Percentiles rank a stretch among this genome's conserved stretches.
These are phyloP conservation scores for Pichia norvegensis DNA, from an alignment of 1,139 yeast genomes.

Conservation along the genomic window DNA sequence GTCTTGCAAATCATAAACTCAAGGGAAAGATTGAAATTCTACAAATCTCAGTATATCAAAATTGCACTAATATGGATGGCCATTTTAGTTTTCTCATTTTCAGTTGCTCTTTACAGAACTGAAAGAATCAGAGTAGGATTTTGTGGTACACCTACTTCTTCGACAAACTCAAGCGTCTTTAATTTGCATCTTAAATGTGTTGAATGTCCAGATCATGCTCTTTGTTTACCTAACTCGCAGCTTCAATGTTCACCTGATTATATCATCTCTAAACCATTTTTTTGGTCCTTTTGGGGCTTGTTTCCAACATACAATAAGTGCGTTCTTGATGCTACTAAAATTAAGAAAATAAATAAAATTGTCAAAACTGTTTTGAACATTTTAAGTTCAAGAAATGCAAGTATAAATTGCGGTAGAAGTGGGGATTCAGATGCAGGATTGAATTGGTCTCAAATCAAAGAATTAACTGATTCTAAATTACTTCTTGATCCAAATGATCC, in stretches of 20 bases:
- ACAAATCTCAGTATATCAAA: constrained; percentile 11
- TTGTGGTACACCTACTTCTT: constrained; percentile 48
- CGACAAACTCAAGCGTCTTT: constrained; percentile 5
- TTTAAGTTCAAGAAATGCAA: constrained; percentile 67
- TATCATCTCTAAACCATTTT: constrained; percentile 48
- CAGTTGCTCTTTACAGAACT: constrained; percentile 38
- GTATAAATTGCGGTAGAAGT: constrained; percentile 36
- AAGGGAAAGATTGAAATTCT: constrained; percentile 6
- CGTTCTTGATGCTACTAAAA: constrained; percentile 69
- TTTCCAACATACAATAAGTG: constrained; percentile 61
- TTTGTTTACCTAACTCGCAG: constrained; percentile 57
- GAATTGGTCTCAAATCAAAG: constrained; percentile 17
- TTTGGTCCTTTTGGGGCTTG: constrained; percentile 41
- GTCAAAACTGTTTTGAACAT: constrained; percentile 59
- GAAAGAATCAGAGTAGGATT: constrained; percentile 56
- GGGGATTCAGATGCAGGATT: constrained; percentile 25
- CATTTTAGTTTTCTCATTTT: constrained; percentile 20
- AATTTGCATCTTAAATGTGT: constrained; percentile 43
- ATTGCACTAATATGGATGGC: constrained; percentile 13
- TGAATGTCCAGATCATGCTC: constrained; percentile 76
- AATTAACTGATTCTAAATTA: constrained; percentile 17
- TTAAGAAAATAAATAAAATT: constrained; percentile 61
- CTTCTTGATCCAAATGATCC: constrained; percentile 27
- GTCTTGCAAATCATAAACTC: constrained; percentile 17
- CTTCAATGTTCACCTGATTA: constrained; percentile 69